A percentile compares a stretch with the other conserved stretches of the same genome.
Evolutionary conservation across 176 grass and related monocot genomes (phyloP).

Genomic region (Carex cristatella): DNA sequence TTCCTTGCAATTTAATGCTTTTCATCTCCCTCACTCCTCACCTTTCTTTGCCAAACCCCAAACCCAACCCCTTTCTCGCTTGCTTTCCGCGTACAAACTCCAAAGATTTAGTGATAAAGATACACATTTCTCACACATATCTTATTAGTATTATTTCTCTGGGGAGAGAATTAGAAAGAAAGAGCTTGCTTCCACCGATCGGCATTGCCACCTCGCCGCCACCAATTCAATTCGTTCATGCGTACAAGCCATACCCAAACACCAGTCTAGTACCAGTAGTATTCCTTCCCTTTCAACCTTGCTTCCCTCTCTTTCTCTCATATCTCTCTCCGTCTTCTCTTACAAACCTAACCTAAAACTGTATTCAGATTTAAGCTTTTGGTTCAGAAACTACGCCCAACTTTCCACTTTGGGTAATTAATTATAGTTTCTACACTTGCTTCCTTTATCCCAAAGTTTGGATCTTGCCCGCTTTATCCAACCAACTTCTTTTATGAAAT

Average conservation of each 20-base stretch:
- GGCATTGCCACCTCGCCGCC: conserved; percentile 30
- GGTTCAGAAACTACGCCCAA: not conserved
- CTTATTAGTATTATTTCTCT: not conserved
- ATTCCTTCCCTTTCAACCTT: not conserved
- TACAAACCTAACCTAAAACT: not conserved
- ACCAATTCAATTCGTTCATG: conserved; percentile 30
- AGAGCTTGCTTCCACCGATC: conserved; percentile 55
- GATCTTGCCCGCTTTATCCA: not conserved
- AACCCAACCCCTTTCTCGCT: not conserved
- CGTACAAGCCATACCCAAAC: conserved; percentile 75
- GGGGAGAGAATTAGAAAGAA: not conserved
- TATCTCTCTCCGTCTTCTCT: not conserved
- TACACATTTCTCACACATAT: not conserved
- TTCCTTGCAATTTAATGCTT: conserved; percentile 16
- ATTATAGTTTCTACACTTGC: conserved; percentile 19
- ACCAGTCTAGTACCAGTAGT: not conserved
- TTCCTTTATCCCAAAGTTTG: conserved; percentile 24
- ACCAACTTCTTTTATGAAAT: conserved; percentile 13
- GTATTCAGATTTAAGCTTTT: conserved; percentile 3
- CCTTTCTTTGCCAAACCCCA: not conserved
- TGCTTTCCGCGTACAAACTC: conserved; percentile 29
- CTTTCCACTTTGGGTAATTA: not conserved
- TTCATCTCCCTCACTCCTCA: conserved; percentile 6
- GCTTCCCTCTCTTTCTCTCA: not conserved
- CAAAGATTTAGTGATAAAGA: conserved; percentile 13